Conservation (phyloP, 345 rosid species). For the Gossypium ekmanianum region DNA sequence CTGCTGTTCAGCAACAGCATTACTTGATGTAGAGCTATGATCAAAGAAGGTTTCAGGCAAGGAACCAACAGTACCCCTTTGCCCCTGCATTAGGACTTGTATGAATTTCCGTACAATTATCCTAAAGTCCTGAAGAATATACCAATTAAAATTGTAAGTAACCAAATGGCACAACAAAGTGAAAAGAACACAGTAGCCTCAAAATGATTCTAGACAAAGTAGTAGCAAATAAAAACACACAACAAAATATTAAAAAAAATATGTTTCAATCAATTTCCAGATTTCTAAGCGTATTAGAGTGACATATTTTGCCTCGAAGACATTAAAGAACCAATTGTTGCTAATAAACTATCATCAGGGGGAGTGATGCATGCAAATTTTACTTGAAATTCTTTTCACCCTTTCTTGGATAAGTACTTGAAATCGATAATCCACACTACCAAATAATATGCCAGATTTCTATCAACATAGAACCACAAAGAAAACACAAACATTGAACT, state of each 20-base stretch:
- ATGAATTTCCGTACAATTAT: conserved; percentile 11
- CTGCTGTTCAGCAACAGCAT: conserved; percentile 54
- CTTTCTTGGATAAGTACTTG: neutral
- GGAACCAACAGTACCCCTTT: conserved; percentile 69
- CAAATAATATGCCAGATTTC: neutral
- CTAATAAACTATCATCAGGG: neutral
- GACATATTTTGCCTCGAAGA: neutral
- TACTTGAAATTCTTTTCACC: neutral
- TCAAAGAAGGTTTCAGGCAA: conserved; percentile 70
- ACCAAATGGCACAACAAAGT: conserved; percentile 11
- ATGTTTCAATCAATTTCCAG: neutral
- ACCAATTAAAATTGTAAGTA: conserved; percentile 23
- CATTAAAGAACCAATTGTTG: neutral
- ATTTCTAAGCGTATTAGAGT: neutral
- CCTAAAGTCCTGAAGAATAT: conserved; percentile 19
- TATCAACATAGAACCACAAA: neutral
- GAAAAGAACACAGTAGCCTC: neutral
- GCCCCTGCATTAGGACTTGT: conserved; percentile 75
- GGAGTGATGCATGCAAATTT: neutral
- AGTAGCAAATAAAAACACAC: neutral
- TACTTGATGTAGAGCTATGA: conserved; percentile 66
- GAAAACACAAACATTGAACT: neutral
- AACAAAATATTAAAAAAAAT: neutral
- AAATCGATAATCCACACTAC: neutral
- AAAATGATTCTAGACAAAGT: conserved; percentile 1